These are phyloP conservation scores for Ophiorrhiza pumila DNA, from an alignment of 257 asterid genomes.

Conservation along the genomic window DNA sequence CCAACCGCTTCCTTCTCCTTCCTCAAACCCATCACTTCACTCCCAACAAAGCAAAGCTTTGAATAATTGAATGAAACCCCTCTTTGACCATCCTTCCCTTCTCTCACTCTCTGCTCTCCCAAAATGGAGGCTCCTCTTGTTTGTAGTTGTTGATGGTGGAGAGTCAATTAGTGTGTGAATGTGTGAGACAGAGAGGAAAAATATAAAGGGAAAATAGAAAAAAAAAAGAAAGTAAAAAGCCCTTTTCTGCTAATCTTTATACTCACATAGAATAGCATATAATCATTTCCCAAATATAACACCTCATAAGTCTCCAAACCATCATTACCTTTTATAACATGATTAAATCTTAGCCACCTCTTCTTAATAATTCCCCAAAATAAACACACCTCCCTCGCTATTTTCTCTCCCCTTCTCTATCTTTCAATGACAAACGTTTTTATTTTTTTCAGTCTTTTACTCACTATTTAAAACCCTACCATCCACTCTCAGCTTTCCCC, in stretches of 20 bases:
- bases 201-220: not conserved
- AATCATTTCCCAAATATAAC: slow-evolving; percentile 42
- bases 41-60: not conserved
- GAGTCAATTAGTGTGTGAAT: no score
- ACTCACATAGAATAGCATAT: slow-evolving; percentile 1
- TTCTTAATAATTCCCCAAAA: slow-evolving; percentile 39
- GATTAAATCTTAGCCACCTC: slow-evolving; percentile 37
- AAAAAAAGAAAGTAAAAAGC: not conserved
- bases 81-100: not conserved
- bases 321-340: slow-evolving; percentile 51
- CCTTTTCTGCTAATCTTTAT: slow-evolving; percentile 6
- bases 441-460: slow-evolving; percentile 23
- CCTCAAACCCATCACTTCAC: slow-evolving; percentile 21
- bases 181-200: not conserved
- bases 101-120: not conserved
- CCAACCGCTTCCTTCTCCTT: slow-evolving; percentile 21
- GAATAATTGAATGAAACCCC: not conserved
- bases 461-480: slow-evolving; percentile 33
- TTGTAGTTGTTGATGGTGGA: not conserved
- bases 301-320: slow-evolving; percentile 35
- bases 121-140: not conserved
- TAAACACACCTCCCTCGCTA: slow-evolving; percentile 20
- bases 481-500: slow-evolving; percentile 9
- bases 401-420: not conserved
- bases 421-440: slow-evolving; percentile 8